Percentiles rank a stretch among this genome's conserved stretches.
Conservation (phyloP, 139 green algal genomes). For the Diplosphaera chodatii region DNA sequence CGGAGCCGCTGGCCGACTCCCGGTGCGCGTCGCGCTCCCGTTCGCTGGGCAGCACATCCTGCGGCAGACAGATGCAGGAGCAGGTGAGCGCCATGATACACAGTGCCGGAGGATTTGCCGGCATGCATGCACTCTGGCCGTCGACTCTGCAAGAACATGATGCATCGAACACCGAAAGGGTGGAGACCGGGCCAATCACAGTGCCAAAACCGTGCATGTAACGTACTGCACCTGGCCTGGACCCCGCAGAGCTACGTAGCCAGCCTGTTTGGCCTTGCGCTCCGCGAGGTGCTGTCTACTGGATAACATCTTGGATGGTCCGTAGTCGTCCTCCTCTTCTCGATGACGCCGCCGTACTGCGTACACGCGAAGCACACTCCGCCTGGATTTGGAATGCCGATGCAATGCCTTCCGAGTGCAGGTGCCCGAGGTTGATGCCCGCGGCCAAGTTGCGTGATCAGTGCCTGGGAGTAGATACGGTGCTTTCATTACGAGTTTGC, state of each 20-base stretch:
- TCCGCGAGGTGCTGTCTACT: conserved; percentile 1
- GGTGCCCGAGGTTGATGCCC: background rate
- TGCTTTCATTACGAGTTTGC: background rate
- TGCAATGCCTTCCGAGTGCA: background rate
- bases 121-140: no score
- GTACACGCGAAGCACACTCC: background rate
- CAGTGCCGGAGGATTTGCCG: no score
- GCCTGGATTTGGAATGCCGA: background rate
- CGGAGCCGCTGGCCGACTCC: background rate
- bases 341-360: background rate
- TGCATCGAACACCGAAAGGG: no score
- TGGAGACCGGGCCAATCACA: no score
- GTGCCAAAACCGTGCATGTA: no score
- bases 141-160: no score
- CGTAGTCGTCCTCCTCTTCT: background rate
- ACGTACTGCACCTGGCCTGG: no score
- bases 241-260: background rate
- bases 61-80: no score
- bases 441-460: background rate
- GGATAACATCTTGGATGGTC: background rate
- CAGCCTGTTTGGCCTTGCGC: background rate
- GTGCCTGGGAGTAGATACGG: background rate
- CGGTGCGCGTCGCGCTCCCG: background rate
- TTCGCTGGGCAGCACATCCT: background rate
- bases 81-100: no score